These are phyloP conservation scores for Rhododendron griersonianum DNA, from an alignment of 148 eudicot species.

Conservation along the genomic window DNA sequence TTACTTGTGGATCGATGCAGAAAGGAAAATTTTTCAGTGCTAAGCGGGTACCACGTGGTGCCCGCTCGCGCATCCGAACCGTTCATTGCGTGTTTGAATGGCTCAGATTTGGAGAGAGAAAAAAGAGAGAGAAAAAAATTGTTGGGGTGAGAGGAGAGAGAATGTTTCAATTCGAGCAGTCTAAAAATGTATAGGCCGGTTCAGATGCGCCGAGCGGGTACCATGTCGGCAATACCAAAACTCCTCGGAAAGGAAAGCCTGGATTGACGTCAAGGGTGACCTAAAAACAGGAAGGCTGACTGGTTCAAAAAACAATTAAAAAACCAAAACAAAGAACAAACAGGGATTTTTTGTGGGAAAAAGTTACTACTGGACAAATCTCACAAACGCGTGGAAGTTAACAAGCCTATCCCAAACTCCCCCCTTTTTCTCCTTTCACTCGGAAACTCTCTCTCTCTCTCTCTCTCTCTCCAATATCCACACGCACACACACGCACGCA, in stretches of 20 bases:
- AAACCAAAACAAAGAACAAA: too few relatives aligned
- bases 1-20: background rate
- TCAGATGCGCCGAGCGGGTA: too few relatives aligned
- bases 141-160: too few relatives aligned
- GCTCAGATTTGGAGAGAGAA: too few relatives aligned
- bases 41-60: too few relatives aligned
- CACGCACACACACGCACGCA: background rate
- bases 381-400: conserved; percentile 17
- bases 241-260: background rate
- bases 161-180: too few relatives aligned
- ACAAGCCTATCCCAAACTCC: background rate
- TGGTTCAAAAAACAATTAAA: background rate
- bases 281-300: background rate
- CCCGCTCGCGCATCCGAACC: too few relatives aligned
- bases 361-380: background rate
- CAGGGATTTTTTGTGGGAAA: background rate
- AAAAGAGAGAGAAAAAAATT: too few relatives aligned
- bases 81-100: too few relatives aligned
- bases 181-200: too few relatives aligned
- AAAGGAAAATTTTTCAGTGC: background rate
- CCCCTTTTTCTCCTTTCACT: conserved; percentile 17
- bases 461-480: background rate
- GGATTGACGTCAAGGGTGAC: background rate
- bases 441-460: background rate
- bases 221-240: too few relatives aligned